Percentiles rank a stretch among this genome's conserved stretches.
phyloP scores from a whole-genome alignment of 1,284 basidiomycete genomes.

The Melampsora abietis-canadensis region DNA sequence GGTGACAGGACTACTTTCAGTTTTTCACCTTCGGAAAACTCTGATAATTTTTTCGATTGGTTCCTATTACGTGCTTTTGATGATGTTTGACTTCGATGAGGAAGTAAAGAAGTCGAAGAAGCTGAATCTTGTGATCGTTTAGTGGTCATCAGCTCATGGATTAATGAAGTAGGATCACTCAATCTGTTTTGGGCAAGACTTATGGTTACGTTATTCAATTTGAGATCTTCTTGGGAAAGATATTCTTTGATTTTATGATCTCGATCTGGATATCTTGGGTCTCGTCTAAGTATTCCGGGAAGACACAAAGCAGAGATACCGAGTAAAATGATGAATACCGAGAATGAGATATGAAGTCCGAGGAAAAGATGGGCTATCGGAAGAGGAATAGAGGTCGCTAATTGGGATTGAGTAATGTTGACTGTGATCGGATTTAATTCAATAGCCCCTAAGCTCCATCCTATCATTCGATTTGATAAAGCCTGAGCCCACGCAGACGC shows the following conservation, averaged over 20 bases:
- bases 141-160: conserved; percentile 4
- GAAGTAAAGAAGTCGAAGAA: neutral
- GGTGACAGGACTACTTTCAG: neutral
- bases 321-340: neutral
- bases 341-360: neutral
- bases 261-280: neutral
- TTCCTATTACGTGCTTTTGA: neutral
- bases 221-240: neutral
- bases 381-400: neutral
- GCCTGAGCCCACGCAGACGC: neutral
- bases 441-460: conserved; percentile 8
- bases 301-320: neutral
- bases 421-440: neutral
- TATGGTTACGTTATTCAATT: neutral
- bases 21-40: neutral
- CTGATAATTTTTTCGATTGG: neutral
- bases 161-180: neutral
- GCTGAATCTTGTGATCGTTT: neutral
- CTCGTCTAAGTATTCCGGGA: neutral
- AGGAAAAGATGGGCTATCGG: neutral
- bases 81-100: neutral
- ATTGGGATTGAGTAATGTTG: neutral
- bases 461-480: neutral
- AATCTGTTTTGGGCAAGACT: neutral
- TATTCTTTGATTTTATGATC: neutral